These are phyloP conservation scores for Fraxinus paxiana DNA, from an alignment of 305 asterid genomes.

Conservation along the genomic window DNA sequence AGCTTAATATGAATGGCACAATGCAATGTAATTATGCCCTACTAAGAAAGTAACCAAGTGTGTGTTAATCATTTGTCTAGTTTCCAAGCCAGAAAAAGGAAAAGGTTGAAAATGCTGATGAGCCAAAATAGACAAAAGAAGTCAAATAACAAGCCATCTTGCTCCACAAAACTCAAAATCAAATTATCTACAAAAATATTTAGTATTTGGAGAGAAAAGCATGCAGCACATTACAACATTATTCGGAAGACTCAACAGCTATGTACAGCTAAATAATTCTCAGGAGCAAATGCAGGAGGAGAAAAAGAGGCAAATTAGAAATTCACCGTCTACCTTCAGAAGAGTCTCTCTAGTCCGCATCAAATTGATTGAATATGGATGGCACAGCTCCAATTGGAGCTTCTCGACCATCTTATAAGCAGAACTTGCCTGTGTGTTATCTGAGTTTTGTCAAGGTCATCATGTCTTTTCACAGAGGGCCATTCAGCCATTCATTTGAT, in stretches of 20 bases:
- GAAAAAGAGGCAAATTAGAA: background rate
- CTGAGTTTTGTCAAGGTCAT: conserved; percentile 43
- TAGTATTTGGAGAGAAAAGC: background rate
- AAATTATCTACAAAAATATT: background rate
- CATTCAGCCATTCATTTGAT: background rate
- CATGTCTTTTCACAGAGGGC: background rate
- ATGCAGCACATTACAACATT: background rate
- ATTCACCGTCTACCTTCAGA: conserved; percentile 53
- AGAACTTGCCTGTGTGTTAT: conserved; percentile 42
- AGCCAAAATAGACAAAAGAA: background rate
- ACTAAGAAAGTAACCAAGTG: background rate
- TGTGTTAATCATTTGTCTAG: background rate
- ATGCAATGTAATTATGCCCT: background rate
- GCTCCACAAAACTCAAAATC: background rate
- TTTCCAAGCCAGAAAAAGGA: background rate
- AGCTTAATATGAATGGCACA: background rate
- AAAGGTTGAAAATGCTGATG: background rate
- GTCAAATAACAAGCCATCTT: background rate
- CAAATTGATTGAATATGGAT: conserved; percentile 65
- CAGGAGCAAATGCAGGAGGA: background rate
- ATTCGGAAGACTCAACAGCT: background rate
- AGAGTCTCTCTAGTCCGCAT: conserved; percentile 79
- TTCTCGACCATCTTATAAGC: conserved; percentile 60
- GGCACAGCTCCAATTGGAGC: conserved; percentile 55
- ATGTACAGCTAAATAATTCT: background rate